These are phyloP conservation scores for Sclerotinia subarctica DNA, from an alignment of 2,329 filamentous ascomycete genomes.

Conservation along the genomic window DNA sequence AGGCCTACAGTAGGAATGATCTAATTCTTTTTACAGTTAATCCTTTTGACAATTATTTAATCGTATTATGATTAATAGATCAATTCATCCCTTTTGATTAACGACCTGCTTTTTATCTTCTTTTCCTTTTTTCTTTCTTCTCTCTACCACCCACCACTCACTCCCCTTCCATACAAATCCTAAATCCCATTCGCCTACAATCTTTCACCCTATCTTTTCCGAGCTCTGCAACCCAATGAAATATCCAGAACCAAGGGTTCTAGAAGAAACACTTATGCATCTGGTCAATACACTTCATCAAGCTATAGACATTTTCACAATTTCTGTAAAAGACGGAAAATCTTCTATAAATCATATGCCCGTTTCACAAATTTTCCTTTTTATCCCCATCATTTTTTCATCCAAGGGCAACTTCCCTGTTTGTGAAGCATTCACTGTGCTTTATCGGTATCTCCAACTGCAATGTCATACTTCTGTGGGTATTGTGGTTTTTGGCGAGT, in stretches of 20 bases:
- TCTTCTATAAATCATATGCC: neutral
- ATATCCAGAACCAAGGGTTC: neutral
- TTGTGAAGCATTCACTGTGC: neutral
- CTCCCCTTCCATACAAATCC: neutral
- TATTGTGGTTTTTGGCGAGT: neutral
- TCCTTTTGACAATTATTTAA: neutral
- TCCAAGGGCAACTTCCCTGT: neutral
- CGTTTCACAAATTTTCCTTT: neutral
- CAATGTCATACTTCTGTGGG: neutral
- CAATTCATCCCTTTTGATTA: neutral
- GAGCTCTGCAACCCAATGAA: neutral
- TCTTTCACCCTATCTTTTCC: constrained; percentile 1
- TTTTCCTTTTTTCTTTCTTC: neutral
- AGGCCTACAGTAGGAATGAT: neutral
- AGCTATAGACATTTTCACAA: neutral
- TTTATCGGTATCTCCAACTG: neutral
- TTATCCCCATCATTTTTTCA: neutral
- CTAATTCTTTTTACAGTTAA: neutral
- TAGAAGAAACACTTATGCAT: neutral
- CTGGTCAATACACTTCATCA: neutral
- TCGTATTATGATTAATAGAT: neutral
- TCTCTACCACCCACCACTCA: neutral
- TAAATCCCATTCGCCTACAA: neutral
- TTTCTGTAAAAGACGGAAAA: neutral
- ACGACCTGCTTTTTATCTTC: too few species aligned